phyloP scores from a whole-genome alignment of 805 yeast species.

The Wickerhamiella brachini region DNA sequence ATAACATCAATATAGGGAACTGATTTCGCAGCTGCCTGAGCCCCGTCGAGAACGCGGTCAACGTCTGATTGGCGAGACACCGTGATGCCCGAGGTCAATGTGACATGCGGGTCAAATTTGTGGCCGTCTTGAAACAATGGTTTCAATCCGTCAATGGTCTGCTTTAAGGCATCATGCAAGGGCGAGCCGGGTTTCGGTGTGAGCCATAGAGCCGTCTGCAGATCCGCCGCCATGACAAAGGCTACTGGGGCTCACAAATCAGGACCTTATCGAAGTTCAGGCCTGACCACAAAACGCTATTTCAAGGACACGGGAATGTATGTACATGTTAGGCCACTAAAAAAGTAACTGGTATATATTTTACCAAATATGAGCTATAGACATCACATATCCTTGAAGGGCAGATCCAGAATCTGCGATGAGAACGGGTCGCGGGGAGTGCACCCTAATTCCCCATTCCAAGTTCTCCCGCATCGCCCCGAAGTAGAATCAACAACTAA shows the following conservation, averaged over 20 bases:
- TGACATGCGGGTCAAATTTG: slow-evolving; percentile 60
- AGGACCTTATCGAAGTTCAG: no score
- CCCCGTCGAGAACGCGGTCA: slow-evolving; percentile 40
- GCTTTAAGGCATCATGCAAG: slow-evolving; percentile 40
- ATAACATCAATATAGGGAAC: slow-evolving; percentile 27
- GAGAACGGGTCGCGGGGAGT: no score
- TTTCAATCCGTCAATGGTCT: slow-evolving; percentile 48
- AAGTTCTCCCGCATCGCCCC: no score
- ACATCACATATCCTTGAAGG: no score
- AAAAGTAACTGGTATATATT: no score
- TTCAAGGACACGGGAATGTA: no score
- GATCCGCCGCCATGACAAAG: slow-evolving; percentile 3
- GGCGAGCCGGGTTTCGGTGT: slow-evolving; percentile 47
- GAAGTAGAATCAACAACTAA: no score
- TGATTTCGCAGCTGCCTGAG: slow-evolving; percentile 43
- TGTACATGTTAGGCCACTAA: no score
- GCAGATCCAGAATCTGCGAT: no score
- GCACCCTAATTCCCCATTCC: no score
- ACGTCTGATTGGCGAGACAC: slow-evolving; percentile 42
- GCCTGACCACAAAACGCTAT: no score
- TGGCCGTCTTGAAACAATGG: slow-evolving; percentile 66
- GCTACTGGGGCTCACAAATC: neutral
- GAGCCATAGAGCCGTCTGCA: slow-evolving; percentile 47
- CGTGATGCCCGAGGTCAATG: slow-evolving; percentile 50
- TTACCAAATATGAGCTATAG: no score